These are phyloP conservation scores for Debaryomyces psychrophilus DNA, from an alignment of 1,139 yeast species.

Conservation along the genomic window DNA sequence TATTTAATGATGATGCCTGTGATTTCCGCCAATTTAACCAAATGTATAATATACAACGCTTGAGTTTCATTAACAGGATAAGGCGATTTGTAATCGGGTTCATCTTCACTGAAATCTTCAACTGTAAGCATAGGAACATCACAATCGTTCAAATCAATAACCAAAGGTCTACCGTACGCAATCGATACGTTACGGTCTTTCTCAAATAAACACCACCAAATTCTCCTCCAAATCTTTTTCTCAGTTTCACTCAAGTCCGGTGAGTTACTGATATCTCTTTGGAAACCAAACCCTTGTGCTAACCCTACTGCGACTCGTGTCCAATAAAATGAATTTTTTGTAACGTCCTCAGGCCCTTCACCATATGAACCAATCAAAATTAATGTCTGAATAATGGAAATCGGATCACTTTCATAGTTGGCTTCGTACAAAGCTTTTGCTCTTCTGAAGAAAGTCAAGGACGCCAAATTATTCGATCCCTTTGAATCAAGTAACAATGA, in stretches of 20 bases:
- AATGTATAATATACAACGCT: constrained; percentile 61
- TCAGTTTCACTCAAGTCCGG: constrained; percentile 40
- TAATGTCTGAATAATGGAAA: constrained; percentile 65
- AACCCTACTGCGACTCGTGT: constrained; percentile 70
- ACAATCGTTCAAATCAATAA: constrained; percentile 73
- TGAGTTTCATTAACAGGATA: constrained; percentile 53
- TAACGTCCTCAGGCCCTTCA: constrained; percentile 80
- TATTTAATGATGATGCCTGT: constrained; percentile 72
- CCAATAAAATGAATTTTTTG: constrained; percentile 79
- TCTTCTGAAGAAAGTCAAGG: constrained; percentile 70
- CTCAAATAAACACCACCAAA: constrained; percentile 82
- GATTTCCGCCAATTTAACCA: constrained; percentile 71
- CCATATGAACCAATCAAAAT: constrained; percentile 69
- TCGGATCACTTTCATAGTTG: constrained; percentile 71
- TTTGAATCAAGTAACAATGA: constrained; percentile 58
- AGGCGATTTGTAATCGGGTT: constrained; percentile 46
- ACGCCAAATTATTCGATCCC: constrained; percentile 61
- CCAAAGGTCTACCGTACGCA: constrained; percentile 75
- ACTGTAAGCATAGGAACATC: constrained; percentile 74
- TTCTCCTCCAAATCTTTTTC: constrained; percentile 64
- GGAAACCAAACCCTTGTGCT: constrained; percentile 82
- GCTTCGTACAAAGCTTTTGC: constrained; percentile 79
- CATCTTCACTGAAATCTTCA: constrained; percentile 66
- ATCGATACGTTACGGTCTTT: constrained; percentile 74
- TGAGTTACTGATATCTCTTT: constrained; percentile 52